Percentiles rank a stretch among this genome's conserved stretches.
Conservation (phyloP, 164 flowering plant genomes). For the Protea cynaroides region DNA sequence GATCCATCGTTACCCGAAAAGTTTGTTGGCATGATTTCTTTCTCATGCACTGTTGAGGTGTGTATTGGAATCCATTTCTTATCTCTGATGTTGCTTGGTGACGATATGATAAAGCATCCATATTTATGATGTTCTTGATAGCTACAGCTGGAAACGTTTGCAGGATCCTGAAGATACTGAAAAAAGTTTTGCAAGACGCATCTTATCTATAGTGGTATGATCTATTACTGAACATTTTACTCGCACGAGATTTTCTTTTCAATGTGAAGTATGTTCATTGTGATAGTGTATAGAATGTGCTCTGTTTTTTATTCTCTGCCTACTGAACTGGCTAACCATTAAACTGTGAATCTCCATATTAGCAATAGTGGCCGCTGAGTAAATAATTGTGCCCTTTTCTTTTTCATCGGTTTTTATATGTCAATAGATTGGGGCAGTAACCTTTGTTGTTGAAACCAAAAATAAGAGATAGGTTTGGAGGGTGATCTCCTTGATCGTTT, state of each 20-base stretch:
- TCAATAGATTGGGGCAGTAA: too few species aligned
- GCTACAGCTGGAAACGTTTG: constrained; percentile 8
- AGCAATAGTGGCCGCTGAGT: too few species aligned
- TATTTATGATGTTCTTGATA: constrained; percentile 1
- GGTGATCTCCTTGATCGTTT: too few species aligned
- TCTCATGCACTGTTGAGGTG: constrained; percentile 86
- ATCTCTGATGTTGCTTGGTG: neutral
- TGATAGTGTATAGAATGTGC: too few species aligned
- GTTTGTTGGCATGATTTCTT: constrained; percentile 56
- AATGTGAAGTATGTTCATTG: too few species aligned
- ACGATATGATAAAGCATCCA: neutral
- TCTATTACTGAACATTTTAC: constrained; percentile 4
- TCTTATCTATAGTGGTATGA: constrained; percentile 84
- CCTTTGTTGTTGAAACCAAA: too few species aligned
- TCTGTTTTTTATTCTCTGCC: neutral
- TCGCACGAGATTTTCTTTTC: neutral
- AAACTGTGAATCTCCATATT: too few species aligned
- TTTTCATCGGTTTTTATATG: too few species aligned
- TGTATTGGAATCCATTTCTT: neutral
- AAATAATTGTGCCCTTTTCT: too few species aligned
- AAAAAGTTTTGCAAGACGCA: constrained; percentile 70
- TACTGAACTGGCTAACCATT: too few species aligned
- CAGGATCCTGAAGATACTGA: constrained; percentile 95
- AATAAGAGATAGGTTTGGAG: too few species aligned
- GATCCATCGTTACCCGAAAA: constrained; percentile 50